Evolutionary conservation across 1,284 basidiomycete genomes (phyloP).

Genomic region (Coniferiporia weirii): DNA sequence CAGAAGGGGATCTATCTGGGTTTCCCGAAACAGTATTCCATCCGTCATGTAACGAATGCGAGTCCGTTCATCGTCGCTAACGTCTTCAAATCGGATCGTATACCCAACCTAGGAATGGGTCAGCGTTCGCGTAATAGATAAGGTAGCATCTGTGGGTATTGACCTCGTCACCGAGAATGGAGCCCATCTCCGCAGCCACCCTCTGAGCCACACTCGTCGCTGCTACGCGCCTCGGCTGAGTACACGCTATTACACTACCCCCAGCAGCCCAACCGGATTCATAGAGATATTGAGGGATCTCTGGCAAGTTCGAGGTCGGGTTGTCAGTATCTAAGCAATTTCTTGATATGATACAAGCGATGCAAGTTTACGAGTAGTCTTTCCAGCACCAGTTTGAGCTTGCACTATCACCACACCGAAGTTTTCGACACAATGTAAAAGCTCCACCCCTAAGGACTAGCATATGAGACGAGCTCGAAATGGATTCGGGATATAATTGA

Average conservation of each 20-base stretch:
- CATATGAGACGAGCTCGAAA: neutral
- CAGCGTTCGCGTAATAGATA: neutral
- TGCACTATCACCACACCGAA: slow-evolving; percentile 85
- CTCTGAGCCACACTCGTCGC: slow-evolving; percentile 91
- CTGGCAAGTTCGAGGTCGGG: slow-evolving; percentile 35
- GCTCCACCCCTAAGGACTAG: slow-evolving; percentile 51
- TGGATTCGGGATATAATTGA: slow-evolving; percentile 4
- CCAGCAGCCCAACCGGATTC: slow-evolving; percentile 86
- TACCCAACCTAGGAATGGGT: slow-evolving; percentile 77
- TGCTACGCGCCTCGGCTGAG: slow-evolving; percentile 93
- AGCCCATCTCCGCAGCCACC: slow-evolving; percentile 87
- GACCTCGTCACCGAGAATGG: slow-evolving; percentile 86
- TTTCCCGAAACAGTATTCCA: slow-evolving; percentile 95
- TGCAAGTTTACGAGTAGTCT: slow-evolving; percentile 80
- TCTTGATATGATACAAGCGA: neutral
- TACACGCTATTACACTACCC: slow-evolving; percentile 81
- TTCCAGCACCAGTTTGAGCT: slow-evolving; percentile 95
- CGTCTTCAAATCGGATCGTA: slow-evolving; percentile 95
- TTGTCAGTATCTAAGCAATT: neutral
- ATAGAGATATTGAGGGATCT: slow-evolving; percentile 90
- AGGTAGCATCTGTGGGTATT: slow-evolving; percentile 1
- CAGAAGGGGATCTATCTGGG: slow-evolving; percentile 83
- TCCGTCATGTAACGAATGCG: slow-evolving; percentile 98
- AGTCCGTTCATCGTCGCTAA: slow-evolving; percentile 75
- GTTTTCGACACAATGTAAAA: slow-evolving; percentile 82